A percentile compares a stretch with the other conserved stretches of the same genome.
These are phyloP conservation scores for Melaleuca quinquenervia DNA, from an alignment of 345 rosid genomes.

Conservation along the genomic window DNA sequence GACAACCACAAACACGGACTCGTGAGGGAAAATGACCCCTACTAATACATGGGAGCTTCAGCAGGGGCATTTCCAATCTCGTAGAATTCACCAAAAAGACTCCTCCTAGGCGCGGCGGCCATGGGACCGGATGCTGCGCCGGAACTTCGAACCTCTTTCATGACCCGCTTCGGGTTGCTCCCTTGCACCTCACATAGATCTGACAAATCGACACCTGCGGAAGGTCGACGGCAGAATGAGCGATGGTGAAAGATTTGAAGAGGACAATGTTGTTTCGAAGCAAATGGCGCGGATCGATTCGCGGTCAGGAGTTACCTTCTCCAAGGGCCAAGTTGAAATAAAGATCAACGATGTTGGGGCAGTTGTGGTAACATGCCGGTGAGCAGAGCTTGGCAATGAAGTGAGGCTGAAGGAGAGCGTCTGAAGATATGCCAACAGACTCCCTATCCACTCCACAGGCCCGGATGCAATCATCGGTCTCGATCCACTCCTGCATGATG, in stretches of 20 bases:
- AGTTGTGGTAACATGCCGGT: conserved; percentile 45
- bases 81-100: not conserved
- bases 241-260: not conserved
- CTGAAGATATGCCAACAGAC: conserved; percentile 83
- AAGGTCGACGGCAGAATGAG: not conserved
- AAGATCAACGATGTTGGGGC: conserved; percentile 92
- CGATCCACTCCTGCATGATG: conserved; percentile 57
- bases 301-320: conserved; percentile 42
- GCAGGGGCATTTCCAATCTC: not conserved
- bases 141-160: conserved; percentile 54
- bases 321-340: conserved; percentile 94
- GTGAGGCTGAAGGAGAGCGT: conserved; percentile 63
- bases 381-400: conserved; percentile 80
- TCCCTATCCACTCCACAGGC: conserved; percentile 84
- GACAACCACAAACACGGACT: not conserved
- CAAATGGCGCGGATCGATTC: not conserved
- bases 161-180: conserved; percentile 58
- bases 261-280: not conserved
- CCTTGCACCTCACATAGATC: conserved; percentile 59
- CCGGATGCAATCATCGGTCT: conserved; percentile 58
- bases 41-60: not conserved
- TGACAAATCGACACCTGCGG: conserved; percentile 72
- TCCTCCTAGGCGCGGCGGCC: not conserved
- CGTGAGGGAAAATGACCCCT: not conserved
- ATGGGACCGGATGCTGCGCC: conserved; percentile 44